A percentile compares a stretch with the other conserved stretches of the same genome.
Conservation (phyloP, 163 green algal genomes). For the Scenedesmus sp. region DNA sequence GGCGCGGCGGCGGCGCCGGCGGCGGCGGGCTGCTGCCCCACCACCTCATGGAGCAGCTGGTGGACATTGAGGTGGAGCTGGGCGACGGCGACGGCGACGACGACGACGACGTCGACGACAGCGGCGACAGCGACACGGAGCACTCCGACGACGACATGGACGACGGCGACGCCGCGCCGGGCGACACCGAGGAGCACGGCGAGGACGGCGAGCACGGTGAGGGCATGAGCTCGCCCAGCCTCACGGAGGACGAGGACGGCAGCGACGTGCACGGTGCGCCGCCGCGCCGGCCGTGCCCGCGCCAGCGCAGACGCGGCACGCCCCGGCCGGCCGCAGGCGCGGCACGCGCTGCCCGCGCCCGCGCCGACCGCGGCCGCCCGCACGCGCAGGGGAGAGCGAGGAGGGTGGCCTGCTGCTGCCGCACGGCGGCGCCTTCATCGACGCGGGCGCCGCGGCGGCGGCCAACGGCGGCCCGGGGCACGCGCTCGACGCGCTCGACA, state of each 20-base stretch:
- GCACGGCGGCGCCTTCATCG: too few species aligned
- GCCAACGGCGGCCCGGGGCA: too few species aligned
- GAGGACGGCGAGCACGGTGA: constrained; percentile 34
- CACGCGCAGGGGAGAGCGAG: too few species aligned
- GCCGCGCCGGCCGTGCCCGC: too few species aligned
- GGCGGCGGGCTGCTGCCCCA: constrained; percentile 53
- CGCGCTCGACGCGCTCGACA: too few species aligned
- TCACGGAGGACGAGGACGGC: constrained; percentile 53
- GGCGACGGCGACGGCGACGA: constrained; percentile 49
- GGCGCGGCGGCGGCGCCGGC: constrained; percentile 21
- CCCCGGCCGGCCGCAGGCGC: too few species aligned
- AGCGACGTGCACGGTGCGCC: too few species aligned
- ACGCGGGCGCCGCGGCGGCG: too few species aligned
- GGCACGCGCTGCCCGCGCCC: too few species aligned
- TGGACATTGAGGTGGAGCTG: constrained; percentile 46
- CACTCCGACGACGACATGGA: constrained; percentile 38
- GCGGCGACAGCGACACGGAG: constrained; percentile 15
- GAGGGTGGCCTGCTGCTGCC: background rate
- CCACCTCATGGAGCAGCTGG: constrained; percentile 46
- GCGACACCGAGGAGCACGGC: constrained; percentile 21
- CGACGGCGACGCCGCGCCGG: too few species aligned
- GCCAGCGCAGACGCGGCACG: too few species aligned
- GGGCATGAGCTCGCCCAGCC: constrained; percentile 22
- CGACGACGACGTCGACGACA: constrained; percentile 42
- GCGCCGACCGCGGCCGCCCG: too few species aligned